A percentile compares a stretch with the other conserved stretches of the same genome.
phyloP scores from a whole-genome alignment of 805 yeast genomes.

The Candida saitoana region DNA sequence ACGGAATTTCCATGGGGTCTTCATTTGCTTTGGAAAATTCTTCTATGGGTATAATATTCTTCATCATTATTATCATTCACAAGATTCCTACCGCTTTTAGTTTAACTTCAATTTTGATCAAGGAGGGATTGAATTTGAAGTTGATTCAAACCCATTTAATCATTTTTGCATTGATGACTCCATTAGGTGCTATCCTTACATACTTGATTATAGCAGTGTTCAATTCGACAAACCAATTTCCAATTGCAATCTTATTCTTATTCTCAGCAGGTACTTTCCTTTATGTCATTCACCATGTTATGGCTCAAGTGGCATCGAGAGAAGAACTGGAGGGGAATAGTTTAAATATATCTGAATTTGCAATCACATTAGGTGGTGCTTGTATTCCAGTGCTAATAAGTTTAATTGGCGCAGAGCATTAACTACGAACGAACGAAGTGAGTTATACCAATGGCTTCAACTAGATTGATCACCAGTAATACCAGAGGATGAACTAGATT shows the following conservation, averaged over 20 bases:
- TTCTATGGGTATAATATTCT: slow-evolving; percentile 42
- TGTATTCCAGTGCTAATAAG: slow-evolving; percentile 24
- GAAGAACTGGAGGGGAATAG: background rate
- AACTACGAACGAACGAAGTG: background rate
- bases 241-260: slow-evolving; percentile 53
- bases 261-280: slow-evolving; percentile 72
- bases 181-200: slow-evolving; percentile 54
- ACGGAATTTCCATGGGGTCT: slow-evolving; percentile 71
- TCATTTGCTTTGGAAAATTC: slow-evolving; percentile 39
- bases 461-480: too few relatives aligned
- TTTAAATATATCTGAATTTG: slow-evolving; percentile 12
- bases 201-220: slow-evolving; percentile 35
- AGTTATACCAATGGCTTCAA: too few relatives aligned
- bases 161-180: slow-evolving; percentile 57
- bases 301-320: slow-evolving; percentile 30
- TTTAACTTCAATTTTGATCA: slow-evolving; percentile 49
- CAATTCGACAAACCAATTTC: slow-evolving; percentile 25
- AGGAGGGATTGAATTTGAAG: slow-evolving; percentile 27
- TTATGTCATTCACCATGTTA: slow-evolving; percentile 65
- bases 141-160: slow-evolving; percentile 44
- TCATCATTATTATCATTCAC: slow-evolving; percentile 61
- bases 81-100: slow-evolving; percentile 76
- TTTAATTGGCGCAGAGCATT: slow-evolving; percentile 15
- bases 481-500: too few relatives aligned
- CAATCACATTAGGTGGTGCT: slow-evolving; percentile 21